These are phyloP conservation scores for Mucuna pruriens DNA, from an alignment of 306 rosid species.

Conservation along the genomic window DNA sequence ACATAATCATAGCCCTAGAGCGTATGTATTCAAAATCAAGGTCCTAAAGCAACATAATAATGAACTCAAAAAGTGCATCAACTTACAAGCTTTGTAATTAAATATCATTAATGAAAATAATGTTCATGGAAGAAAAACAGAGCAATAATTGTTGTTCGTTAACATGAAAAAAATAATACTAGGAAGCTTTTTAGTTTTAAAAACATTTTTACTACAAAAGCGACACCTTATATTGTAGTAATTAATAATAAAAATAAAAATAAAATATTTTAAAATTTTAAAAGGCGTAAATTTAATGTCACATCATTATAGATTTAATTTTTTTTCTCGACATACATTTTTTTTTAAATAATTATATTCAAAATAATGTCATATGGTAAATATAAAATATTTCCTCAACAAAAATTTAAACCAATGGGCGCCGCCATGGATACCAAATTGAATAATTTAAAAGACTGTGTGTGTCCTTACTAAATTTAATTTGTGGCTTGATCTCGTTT, in stretches of 20 bases:
- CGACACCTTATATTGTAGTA: neutral
- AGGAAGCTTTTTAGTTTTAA: neutral
- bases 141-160: neutral
- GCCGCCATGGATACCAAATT: too few species aligned
- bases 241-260: neutral
- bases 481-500: neutral
- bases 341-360: too few species aligned
- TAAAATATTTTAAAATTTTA: neutral
- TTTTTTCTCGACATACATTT: too few species aligned
- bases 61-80: neutral
- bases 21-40: neutral
- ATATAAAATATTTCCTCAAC: too few species aligned
- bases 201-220: neutral
- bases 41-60: constrained; percentile 17
- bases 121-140: neutral
- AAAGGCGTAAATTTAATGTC: neutral
- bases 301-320: neutral
- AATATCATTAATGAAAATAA: neutral
- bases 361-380: too few species aligned
- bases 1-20: neutral
- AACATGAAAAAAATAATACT: neutral
- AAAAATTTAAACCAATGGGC: too few species aligned
- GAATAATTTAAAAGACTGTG: neutral
- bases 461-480: neutral
- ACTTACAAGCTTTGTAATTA: constrained; percentile 2